A percentile compares a stretch with the other conserved stretches of the same genome.
Conservation (phyloP, 1,139 yeast genomes). For the Lizanozyma gosingica region DNA sequence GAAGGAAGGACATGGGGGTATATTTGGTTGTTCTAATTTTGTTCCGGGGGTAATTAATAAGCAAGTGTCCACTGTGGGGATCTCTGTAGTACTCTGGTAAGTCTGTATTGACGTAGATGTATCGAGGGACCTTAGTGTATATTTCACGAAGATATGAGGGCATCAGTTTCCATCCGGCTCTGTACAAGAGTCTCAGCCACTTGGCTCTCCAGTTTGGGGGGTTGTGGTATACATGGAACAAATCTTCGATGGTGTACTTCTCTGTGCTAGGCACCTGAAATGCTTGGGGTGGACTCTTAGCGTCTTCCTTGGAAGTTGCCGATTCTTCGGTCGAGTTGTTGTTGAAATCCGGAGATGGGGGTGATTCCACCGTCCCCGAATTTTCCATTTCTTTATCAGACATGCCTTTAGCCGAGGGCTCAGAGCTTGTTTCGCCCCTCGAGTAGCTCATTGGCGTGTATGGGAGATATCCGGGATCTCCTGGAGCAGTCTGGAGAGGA, state of each 20-base stretch:
- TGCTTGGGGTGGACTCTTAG: too few species aligned
- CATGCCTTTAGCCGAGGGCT: neutral
- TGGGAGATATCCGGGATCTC: too few species aligned
- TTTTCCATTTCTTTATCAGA: neutral
- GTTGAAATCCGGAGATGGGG: neutral
- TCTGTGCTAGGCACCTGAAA: too few species aligned
- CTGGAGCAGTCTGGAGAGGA: too few species aligned
- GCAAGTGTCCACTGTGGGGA: conserved; percentile 47
- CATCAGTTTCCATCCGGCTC: conserved; percentile 1
- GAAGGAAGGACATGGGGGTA: conserved; percentile 81
- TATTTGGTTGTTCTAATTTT: conserved; percentile 94
- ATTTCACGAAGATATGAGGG: conserved; percentile 29
- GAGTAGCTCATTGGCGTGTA: too few species aligned
- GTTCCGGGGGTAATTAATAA: conserved; percentile 60
- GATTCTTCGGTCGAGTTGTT: too few species aligned
- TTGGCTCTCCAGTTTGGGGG: neutral
- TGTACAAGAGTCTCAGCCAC: neutral
- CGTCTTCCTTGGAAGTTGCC: too few species aligned
- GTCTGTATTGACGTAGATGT: conserved; percentile 28
- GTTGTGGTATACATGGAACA: neutral
- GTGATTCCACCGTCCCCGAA: too few species aligned
- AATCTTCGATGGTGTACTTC: neutral
- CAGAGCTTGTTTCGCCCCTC: neutral
- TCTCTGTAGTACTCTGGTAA: conserved; percentile 24
- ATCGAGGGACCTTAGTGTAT: conserved; percentile 27